phyloP scores from a whole-genome alignment of 495 filamentous ascomycete species.

The Penicillium herquei region DNA sequence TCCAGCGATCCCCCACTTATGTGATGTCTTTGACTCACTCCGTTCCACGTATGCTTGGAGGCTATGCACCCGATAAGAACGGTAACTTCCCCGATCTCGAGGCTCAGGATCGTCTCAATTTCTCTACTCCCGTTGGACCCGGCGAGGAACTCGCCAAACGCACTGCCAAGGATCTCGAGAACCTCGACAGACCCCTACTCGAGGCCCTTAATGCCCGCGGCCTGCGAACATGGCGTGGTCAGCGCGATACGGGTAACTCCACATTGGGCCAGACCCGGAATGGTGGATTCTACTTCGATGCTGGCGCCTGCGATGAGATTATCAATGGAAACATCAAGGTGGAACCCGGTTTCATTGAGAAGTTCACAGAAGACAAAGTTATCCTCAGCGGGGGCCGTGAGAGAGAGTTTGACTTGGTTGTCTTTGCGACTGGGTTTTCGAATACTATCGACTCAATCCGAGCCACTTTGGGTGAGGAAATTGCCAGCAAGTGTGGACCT shows the following conservation, averaged over 20 bases:
- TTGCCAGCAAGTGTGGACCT: constrained; percentile 57
- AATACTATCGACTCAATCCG: constrained; percentile 39
- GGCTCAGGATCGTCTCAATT: constrained; percentile 12
- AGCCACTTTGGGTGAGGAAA: constrained; percentile 59
- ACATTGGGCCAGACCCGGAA: constrained; percentile 45
- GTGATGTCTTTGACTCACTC: constrained; percentile 46
- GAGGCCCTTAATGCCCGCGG: constrained; percentile 19
- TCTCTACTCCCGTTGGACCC: constrained; percentile 17
- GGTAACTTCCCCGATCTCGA: constrained; percentile 10
- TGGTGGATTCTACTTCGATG: constrained; percentile 73
- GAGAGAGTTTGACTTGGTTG: constrained; percentile 66
- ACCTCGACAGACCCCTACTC: constrained; percentile 16
- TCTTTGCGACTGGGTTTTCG: constrained; percentile 73
- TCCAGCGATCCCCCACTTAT: constrained; percentile 66
- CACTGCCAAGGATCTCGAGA: constrained; percentile 13
- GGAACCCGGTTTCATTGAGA: constrained; percentile 49
- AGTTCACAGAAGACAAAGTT: constrained; percentile 31
- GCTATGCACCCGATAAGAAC: constrained; percentile 14
- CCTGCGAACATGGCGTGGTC: constrained; percentile 25
- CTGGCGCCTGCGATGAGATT: constrained; percentile 60
- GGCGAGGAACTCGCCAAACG: constrained; percentile 14
- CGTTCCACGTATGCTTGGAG: constrained; percentile 20
- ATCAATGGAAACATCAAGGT: constrained; percentile 67
- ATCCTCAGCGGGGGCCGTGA: constrained; percentile 58
- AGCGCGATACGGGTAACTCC: constrained; percentile 22